Conservation (phyloP, 2,329 filamentous ascomycete species). For the Parafenestella ontariensis region DNA sequence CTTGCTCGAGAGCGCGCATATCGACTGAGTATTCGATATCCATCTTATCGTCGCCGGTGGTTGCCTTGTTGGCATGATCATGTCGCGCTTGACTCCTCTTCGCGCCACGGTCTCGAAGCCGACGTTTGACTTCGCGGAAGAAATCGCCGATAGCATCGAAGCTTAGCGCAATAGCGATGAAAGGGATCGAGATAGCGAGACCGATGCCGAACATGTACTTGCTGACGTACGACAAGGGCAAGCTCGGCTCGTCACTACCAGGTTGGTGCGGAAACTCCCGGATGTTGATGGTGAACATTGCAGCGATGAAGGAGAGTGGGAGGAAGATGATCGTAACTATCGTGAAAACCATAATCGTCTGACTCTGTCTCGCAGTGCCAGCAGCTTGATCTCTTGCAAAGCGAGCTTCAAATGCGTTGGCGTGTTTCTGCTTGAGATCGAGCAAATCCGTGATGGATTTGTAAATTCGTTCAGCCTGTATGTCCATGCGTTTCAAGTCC, state of each 20-base stretch:
- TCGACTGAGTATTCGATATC: conserved; percentile 30
- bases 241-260: conserved; percentile 37
- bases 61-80: conserved; percentile 5
- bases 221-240: conserved; percentile 59
- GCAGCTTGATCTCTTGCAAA: conserved; percentile 68
- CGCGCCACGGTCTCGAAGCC: conserved; percentile 18
- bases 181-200: conserved; percentile 60
- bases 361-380: conserved; percentile 64
- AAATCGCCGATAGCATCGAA: conserved; percentile 51
- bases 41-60: conserved; percentile 15
- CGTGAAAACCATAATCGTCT: conserved; percentile 66
- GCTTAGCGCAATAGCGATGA: conserved; percentile 56
- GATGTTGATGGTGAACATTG: conserved; percentile 64
- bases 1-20: conserved; percentile 35
- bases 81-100: background rate
- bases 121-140: conserved; percentile 34
- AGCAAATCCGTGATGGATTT: conserved; percentile 67
- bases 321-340: conserved; percentile 66
- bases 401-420: conserved; percentile 70
- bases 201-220: conserved; percentile 65
- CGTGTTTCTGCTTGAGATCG: conserved; percentile 73
- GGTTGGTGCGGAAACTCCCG: conserved; percentile 53
- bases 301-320: conserved; percentile 62
- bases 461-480: conserved; percentile 67
- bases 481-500: conserved; percentile 69